A percentile compares a stretch with the other conserved stretches of the same genome.
phyloP scores from a whole-genome alignment of 176 grass and related monocot genomes.

The Oryza glumipatula region DNA sequence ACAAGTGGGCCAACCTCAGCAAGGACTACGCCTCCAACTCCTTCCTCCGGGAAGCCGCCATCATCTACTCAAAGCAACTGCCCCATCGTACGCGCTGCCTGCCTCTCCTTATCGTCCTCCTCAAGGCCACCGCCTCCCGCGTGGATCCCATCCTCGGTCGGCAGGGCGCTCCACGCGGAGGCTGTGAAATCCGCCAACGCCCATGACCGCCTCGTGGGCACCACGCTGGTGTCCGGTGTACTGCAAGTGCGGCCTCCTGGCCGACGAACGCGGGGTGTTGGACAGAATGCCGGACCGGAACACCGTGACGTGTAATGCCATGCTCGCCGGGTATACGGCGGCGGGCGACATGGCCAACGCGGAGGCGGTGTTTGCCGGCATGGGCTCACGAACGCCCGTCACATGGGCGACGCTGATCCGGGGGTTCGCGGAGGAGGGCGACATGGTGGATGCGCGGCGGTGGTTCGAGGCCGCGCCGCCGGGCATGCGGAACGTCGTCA shows the following conservation, averaged over 20 bases:
- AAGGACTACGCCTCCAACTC: no score
- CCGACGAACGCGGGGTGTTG: constrained; percentile 40
- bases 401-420: constrained; percentile 53
- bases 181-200: constrained; percentile 40
- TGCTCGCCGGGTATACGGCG: constrained; percentile 49
- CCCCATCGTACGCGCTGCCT: no score
- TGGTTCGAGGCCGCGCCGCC: constrained; percentile 48
- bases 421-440: constrained; percentile 52
- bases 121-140: no score
- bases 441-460: constrained; percentile 35
- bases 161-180: constrained; percentile 50
- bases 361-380: constrained; percentile 31
- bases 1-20: no score
- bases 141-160: constrained; percentile 43
- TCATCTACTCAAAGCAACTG: no score
- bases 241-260: constrained; percentile 44
- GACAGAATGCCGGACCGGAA: constrained; percentile 56
- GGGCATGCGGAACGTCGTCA: constrained; percentile 48
- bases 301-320: constrained; percentile 47
- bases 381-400: constrained; percentile 27
- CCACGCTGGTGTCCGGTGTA: constrained; percentile 64
- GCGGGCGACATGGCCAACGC: constrained; percentile 47
- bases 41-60: no score
- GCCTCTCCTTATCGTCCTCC: no score
- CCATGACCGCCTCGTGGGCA: constrained; percentile 47